Evolutionary conservation across 2,329 filamentous ascomycete genomes (phyloP), one percentile per base, ranked within the genome.

Genomic region (Didymosphaeria variabile): DNA sequence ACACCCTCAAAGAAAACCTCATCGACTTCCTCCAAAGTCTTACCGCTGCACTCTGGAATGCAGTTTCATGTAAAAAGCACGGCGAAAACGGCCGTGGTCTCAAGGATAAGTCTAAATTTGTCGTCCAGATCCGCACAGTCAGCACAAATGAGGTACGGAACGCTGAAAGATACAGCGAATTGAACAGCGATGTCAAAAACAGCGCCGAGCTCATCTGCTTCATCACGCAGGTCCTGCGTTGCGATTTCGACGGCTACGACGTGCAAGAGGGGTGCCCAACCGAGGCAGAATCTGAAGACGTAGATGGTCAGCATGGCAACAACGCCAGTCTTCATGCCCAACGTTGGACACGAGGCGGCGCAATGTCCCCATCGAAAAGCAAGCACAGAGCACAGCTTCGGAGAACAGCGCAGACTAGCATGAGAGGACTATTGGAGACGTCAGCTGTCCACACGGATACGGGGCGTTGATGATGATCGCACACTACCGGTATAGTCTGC

Each of bases 61-160:
- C 55, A 58, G 29, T 58, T 58, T 42, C 42, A 55, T 4, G 59
- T 55, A 49, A 70, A 75, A 9, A 68, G 31, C 17, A 68, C 49
- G 1, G 68, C 65, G 3, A 66, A 55, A 21, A 68, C 47, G 8
- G 69, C 63, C 40, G 65, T 66, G 31, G 69, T 64, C 6, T 77
- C 79, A 47, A 77, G 81, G n/a, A 81, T 79, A 50, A 79, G 81
- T 2, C 79, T 78, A 0, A 80, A 71, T 42, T 76, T 79, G 19
- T 69, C 70, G 0, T 71, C 75, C 1, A 81, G 69, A 15, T 67
- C 67, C 6, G 77, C 80, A 47, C 80, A 80, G 1, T 67, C 66
- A 1, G 66, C 60, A 32, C 79, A 70, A n/a, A 79, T 64, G 0
- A 82, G 71, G 36, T 81, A 80, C 0, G 79, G 77, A 12, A 77